Base-by-base conservation (phyloP, 129 eudicot species). In the Saposhnikovia divaricata region DNA sequence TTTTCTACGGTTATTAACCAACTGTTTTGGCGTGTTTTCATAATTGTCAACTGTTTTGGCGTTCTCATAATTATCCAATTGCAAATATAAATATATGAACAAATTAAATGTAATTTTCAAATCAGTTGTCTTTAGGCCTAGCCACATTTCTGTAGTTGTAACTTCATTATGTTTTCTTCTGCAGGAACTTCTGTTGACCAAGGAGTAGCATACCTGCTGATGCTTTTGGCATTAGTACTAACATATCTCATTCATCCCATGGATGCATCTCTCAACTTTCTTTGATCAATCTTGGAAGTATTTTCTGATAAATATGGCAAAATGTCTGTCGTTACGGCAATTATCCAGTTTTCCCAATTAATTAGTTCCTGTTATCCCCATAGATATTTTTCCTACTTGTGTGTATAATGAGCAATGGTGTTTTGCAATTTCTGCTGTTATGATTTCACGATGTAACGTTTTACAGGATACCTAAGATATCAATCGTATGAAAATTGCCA, bases 231-330 rank as follows among this genome's bases (percentile, higher is more conserved):
- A 21, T 77, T 90, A 53, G 90, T 88, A 43, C 83, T 90, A 3
- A 86, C 96, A 31, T 90, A 90, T 81, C 87, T 90, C 38, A 90
- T 90, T 78, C 96, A 90, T 79, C 88, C 91, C 3, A 13, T 88
- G 89, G 91, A 88, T 74, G 89, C 90, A 51, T 83, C 82, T 42
- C 81, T 82, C 11, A 83, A 51, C 78, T 77, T 78, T 76, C 80
- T 87, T 74, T 88, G 59, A 66, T 13, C 27, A 4, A 27, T 74
- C 57, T 11, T 61, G 55, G 63, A 43, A 28, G 44, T 38, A 43
- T 74, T 14, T 43, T 46, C 47, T 13, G 45, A 28, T 70, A 68
- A 68, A 31, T 71, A 18, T 34, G 10, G 13, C 75, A 39, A 59
- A 59, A 66, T 14, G 76, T 39, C 27, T 21, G 5, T 21, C 55